Base-by-base conservation (phyloP, 805 yeast species). In the Saccharomycodes ludwigii region DNA sequence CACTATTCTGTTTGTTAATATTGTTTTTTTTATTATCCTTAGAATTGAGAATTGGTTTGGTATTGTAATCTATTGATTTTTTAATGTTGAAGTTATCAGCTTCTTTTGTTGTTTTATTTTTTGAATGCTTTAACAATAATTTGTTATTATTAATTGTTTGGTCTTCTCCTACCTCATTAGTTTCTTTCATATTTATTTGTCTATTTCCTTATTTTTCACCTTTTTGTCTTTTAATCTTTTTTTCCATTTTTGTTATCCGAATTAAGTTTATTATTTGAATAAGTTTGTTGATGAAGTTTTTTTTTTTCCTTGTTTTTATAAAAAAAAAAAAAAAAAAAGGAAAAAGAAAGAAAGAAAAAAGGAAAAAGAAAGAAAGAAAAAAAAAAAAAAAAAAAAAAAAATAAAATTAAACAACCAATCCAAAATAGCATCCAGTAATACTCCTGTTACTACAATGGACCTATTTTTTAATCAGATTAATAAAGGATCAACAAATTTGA, bases 381-480 rank as follows among this genome's bases (percentile, higher is more conserved):
- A 5, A 24, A 10, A n/a, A 24, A 17, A 5, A 24, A 24, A 10
- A 10, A 15, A 15, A 24, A 9, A 16, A 11, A 27, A 31, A 12
- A 15, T 9, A n/a, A 21, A 9, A n/a, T 19, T 28, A n/a, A 21
- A 8, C 12, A 35, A 18, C 14, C 16, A 31, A n/a, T 17, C 2
- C 11, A 10, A n/a, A 14, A 9, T 23, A 10, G 18, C 11, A 27
- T 10, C 13, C 11, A 15, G 29, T n/a, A n/a, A n/a, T n/a, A n/a
- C n/a, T n/a, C n/a, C n/a, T n/a, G n/a, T n/a, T n/a, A n/a, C n/a
- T 26, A 25, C 43, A 15, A 27, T 48, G 15, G 28, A 20, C 5
- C 39, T 36, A 19, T 42, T 51, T 20, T 48, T 46, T 15, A 31
- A 31, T 5, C 48, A 46, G 11, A 20, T 52, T 12, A 18, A 35